Base-by-base conservation (phyloP, 2,329 filamentous ascomycete genomes). In the Alternaria ethzedia region DNA sequence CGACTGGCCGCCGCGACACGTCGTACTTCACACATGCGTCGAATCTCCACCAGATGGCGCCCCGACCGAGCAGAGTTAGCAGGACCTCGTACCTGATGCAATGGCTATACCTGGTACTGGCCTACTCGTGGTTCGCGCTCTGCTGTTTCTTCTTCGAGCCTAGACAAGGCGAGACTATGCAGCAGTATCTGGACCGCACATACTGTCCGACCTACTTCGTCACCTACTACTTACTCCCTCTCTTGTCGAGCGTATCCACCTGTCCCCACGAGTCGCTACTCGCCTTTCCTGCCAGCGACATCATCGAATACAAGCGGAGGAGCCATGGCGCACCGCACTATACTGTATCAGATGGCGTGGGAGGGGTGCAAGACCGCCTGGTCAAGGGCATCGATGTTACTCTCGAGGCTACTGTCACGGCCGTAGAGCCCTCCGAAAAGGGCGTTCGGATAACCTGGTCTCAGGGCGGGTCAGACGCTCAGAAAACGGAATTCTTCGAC, bases 11-110 rank as follows among this genome's bases (percentile, higher is more conserved):
- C 50, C 25, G 59, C 63, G 57, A 67, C 51, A 28, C 63, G 41
- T 75, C 80, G 20, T 86, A 86, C 72, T 86, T 86, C 59, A 77
- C 86, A 13, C 84, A 89, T 67, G 82, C 86, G 0, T 88, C 85
- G 3, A 87, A 87, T 45, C 77, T 84, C 36, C 86, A 88, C 67
- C 81, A 81, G 64, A 82, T 82, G 0, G 82, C 85, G 5, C 75
- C 82, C 59, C 82, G 82, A 2, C 79, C 81, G 0, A 78, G 72
- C 5, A 76, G 78, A 5, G 55, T 74, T 3, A 72, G 77, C 2
- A 64, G 82, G 21, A 51, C 82, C n/a, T 47, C 70, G 2, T 83
- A 85, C 70, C 44, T 85, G 0, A 36, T 82, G 5, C 83, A 87
- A 64, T 75, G 82, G 0, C 41, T 82, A 7, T 83, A 84, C 65